phyloP scores from a whole-genome alignment of 345 rosid species.

The Psidium guajava region DNA sequence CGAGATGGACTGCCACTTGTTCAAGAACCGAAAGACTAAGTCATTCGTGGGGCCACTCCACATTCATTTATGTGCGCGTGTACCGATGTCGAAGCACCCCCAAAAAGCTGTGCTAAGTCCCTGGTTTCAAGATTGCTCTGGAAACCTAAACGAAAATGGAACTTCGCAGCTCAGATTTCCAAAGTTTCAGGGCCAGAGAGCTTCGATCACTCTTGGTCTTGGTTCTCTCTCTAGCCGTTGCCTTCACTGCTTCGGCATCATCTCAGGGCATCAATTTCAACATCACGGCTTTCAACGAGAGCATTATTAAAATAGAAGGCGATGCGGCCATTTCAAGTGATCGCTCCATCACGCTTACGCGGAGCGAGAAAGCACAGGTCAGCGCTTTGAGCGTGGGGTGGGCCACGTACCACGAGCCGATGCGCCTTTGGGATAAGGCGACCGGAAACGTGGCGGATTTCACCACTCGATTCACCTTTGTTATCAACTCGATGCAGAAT shows the following conservation, averaged over 20 bases:
- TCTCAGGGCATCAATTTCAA: neutral
- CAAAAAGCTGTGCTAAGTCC: too few species aligned
- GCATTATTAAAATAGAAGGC: neutral
- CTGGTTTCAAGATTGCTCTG: too few species aligned
- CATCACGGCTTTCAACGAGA: neutral
- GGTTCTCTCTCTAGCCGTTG: neutral
- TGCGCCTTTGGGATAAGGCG: slow-evolving; percentile 1
- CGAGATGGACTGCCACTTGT: too few species aligned
- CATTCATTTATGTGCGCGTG: too few species aligned
- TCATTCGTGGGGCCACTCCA: too few species aligned
- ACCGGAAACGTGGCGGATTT: neutral
- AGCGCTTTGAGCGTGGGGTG: neutral
- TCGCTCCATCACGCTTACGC: neutral
- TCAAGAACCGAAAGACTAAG: too few species aligned
- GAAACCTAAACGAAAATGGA: neutral
- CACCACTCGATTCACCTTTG: slow-evolving; percentile 8
- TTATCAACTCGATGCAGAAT: neutral
- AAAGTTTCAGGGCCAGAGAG: neutral
- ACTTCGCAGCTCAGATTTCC: neutral
- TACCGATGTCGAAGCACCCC: too few species aligned
- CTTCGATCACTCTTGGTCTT: neutral
- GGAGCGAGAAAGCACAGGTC: neutral
- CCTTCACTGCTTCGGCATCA: neutral
- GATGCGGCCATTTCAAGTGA: neutral
- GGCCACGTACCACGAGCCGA: neutral